phyloP scores from a whole-genome alignment of 2,329 filamentous ascomycete genomes.

The Gliomastix tumulicola region DNA sequence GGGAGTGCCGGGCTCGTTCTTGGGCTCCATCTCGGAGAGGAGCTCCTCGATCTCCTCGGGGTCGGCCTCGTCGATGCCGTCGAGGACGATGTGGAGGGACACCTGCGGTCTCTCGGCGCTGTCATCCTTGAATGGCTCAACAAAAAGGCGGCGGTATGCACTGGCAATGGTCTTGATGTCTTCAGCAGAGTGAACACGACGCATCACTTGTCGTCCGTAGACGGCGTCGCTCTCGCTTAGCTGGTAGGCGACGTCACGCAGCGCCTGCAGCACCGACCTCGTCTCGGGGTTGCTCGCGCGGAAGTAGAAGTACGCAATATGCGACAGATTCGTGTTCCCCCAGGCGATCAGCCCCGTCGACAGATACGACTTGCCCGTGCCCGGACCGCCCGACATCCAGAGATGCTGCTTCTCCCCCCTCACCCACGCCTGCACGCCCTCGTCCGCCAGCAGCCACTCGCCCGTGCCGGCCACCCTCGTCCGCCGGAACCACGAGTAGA shows the following conservation, averaged over 20 bases:
- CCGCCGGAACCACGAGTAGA: conserved; percentile 30
- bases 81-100: conserved; percentile 35
- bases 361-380: conserved; percentile 38
- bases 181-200: conserved; percentile 23
- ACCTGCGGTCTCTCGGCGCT: conserved; percentile 19
- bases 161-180: conserved; percentile 36
- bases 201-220: conserved; percentile 32
- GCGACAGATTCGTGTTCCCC: conserved; percentile 23
- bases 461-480: conserved; percentile 32
- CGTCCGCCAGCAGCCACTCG: conserved; percentile 35
- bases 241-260: conserved; percentile 38
- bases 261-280: conserved; percentile 33
- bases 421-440: conserved; percentile 29
- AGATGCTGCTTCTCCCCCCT: conserved; percentile 27
- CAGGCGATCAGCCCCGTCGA: conserved; percentile 34
- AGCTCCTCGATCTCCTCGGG: conserved; percentile 26
- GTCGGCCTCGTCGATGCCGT: conserved; percentile 38
- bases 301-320: conserved; percentile 38
- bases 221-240: conserved; percentile 35
- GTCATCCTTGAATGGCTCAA: conserved; percentile 26
- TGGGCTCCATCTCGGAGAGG: conserved; percentile 21
- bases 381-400: conserved; percentile 35
- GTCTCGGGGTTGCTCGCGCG: conserved; percentile 38
- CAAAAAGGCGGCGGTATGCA: conserved; percentile 32
- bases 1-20: conserved; percentile 10